These are phyloP conservation scores for Mortierella polycephala DNA, from an alignment of 371 early-diverging fungal species.

Conservation along the genomic window DNA sequence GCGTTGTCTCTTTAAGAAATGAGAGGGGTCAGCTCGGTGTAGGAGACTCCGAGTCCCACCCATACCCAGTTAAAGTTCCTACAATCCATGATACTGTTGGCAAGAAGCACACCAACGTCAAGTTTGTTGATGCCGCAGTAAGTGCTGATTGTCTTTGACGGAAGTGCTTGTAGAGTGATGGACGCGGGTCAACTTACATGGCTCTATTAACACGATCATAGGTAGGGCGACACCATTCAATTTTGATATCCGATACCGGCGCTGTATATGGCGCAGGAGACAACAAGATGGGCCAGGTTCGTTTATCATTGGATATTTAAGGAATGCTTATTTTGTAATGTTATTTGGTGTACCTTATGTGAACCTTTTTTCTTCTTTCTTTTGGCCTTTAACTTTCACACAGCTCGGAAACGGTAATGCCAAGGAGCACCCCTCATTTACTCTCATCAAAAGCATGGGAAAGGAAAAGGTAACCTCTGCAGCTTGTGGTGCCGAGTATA, in stretches of 20 bases:
- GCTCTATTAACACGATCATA: neutral
- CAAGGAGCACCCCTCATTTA: constrained; percentile 53
- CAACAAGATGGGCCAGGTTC: constrained; percentile 57
- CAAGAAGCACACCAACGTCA: constrained; percentile 37
- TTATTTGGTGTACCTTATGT: neutral
- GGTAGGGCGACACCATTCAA: constrained; percentile 57
- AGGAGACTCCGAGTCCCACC: constrained; percentile 52
- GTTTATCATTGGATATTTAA: neutral
- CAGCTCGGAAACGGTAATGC: constrained; percentile 52
- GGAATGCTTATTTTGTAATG: neutral
- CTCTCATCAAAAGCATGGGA: constrained; percentile 46
- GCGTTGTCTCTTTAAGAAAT: constrained; percentile 31
- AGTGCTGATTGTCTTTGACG: neutral
- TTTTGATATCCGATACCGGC: constrained; percentile 54
- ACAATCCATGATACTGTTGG: constrained; percentile 39
- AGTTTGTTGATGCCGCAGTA: constrained; percentile 55
- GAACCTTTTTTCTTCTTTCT: neutral
- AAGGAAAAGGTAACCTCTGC: constrained; percentile 52
- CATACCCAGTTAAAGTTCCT: constrained; percentile 55
- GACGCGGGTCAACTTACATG: neutral
- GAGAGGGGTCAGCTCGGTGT: constrained; percentile 61
- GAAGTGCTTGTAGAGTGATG: too few species aligned
- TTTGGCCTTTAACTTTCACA: too few species aligned
- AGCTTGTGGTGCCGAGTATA: constrained; percentile 60
- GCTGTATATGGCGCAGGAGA: constrained; percentile 59